Base-by-base conservation (phyloP, 2,329 filamentous ascomycete genomes). In the Parastagonospora nodorum region DNA sequence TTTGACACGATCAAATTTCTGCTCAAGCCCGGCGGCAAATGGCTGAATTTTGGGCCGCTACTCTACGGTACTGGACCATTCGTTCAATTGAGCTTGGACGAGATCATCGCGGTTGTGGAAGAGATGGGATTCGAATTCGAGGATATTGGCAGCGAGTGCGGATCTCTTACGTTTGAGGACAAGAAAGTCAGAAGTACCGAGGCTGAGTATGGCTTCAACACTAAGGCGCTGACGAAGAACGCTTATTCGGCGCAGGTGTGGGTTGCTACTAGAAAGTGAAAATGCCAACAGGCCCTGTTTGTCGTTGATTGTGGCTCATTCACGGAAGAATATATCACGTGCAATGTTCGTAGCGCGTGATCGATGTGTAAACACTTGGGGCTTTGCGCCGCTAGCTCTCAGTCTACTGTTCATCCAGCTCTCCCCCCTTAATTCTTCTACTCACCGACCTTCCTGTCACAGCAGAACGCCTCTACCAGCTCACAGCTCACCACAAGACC, bases 21-120 rank as follows among this genome's bases (percentile, higher is more conserved):
- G 0, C 72, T 85, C 2, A 75, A 71, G 37, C 62, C 66, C 0
- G 81, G 80, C 0, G 82, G 82, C 0, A 63, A 73, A 31, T 84
- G 82, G 82, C 67, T 85, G 19, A 85, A 85, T 42, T 74, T 84
- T 0, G 83, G 82, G 0, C 83, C 82, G 0, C 56, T 85, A 8
- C 65, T 85, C 0, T 85, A 84, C 37, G 82, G 83, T 0, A 80
- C 78, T 0, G 78, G 74, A 0, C 82, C 82, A 0, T 82, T 79
- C 55, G 75, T 85, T 30, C 82, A 85, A 61, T 68, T 84, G 5
- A 79, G 78, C 1, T 61, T 85, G 2, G 79, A 84, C 29, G 83
- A 85, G 58, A 76, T 84, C 2, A 33, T 84, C 0, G 51, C 55
- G 1, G 71, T 84, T 0, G 72, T 77, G 0, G 77, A 82, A 60